These are phyloP conservation scores for Gaeumannomyces tritici DNA, from an alignment of 2,329 filamentous ascomycete species.

Conservation along the genomic window DNA sequence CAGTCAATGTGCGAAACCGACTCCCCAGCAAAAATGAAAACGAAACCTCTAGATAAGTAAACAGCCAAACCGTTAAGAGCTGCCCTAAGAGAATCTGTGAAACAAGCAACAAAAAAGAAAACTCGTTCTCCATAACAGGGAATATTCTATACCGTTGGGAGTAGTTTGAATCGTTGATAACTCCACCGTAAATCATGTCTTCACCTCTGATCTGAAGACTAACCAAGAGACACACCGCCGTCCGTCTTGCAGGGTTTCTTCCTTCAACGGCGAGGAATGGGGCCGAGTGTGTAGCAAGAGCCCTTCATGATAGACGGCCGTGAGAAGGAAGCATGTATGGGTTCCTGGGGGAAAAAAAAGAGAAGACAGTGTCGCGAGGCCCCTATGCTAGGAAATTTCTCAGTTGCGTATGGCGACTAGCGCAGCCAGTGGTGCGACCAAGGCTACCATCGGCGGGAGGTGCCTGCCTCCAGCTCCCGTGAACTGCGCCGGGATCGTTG, in stretches of 20 bases:
- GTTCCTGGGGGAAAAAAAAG: not conserved
- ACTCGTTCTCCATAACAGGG: not conserved
- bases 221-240: not conserved
- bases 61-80: not conserved
- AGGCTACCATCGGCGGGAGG: not conserved
- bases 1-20: not conserved
- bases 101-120: not conserved
- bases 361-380: slow-evolving; percentile 1
- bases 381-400: slow-evolving; percentile 2
- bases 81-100: not conserved
- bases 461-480: not conserved
- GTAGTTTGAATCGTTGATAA: not conserved
- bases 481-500: slow-evolving; percentile 1
- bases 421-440: not conserved
- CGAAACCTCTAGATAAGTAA: not conserved
- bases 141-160: not conserved
- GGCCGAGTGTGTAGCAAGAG: not conserved
- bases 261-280: not conserved
- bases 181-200: not conserved
- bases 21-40: not conserved
- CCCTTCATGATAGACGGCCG: not conserved
- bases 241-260: not conserved
- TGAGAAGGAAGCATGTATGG: not conserved
- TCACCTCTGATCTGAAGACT: not conserved
- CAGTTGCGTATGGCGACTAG: slow-evolving; percentile 1